Conservation (phyloP, 164 flowering plant genomes). For the Hamamelis virginiana region DNA sequence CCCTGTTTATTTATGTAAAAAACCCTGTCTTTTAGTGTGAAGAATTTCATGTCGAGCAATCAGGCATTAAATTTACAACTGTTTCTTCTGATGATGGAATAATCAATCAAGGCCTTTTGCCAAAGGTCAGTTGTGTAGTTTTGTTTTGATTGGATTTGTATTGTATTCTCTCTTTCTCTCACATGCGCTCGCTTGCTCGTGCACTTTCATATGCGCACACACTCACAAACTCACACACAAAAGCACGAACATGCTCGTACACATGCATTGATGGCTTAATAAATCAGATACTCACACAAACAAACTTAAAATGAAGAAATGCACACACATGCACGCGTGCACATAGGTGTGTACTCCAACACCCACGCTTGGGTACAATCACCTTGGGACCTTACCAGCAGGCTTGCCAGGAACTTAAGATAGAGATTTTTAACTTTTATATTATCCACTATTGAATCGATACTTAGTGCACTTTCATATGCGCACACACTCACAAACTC, state of each 20-base stretch:
- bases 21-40: conserved; percentile 64
- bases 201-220: too few species aligned
- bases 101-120: conserved; percentile 55
- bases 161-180: background rate
- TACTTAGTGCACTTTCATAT: too few species aligned
- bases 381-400: too few species aligned
- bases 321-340: too few species aligned
- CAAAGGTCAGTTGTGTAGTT: conserved; percentile 57
- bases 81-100: conserved; percentile 44
- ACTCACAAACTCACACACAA: background rate
- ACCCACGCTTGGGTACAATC: too few species aligned
- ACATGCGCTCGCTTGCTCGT: background rate
- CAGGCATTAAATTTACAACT: conserved; percentile 58
- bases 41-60: conserved; percentile 51
- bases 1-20: too few species aligned
- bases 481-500: background rate
- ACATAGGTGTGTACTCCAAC: too few species aligned
- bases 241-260: background rate
- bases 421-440: too few species aligned
- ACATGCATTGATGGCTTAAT: too few species aligned
- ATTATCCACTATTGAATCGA: background rate
- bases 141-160: background rate
- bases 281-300: too few species aligned
- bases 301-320: too few species aligned
- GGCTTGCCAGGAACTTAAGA: too few species aligned